Base-by-base conservation (phyloP, 306 rosid genomes). In the Argentina anserina region DNA sequence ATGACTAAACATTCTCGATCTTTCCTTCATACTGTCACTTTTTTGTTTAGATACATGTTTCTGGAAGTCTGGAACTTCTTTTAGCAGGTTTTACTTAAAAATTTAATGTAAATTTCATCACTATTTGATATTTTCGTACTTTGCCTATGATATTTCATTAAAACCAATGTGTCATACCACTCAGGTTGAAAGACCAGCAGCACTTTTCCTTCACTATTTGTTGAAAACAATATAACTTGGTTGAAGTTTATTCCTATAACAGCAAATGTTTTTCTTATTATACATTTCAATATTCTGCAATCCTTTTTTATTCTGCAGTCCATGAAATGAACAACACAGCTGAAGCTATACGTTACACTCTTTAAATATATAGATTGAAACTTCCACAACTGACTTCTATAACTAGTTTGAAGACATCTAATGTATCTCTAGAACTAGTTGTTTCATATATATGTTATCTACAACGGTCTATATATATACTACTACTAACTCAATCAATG, bases 241-340 rank as follows among this genome's bases (percentile, higher is more conserved):
- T n/a, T n/a, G n/a, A n/a, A n/a, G n/a, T n/a, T n/a, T n/a, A n/a
- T 34, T 62, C 39, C 67, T 62, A 62, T 33, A 62, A 9, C 67
- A 62, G 6, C 14, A 62, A 34, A 62, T 31, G 13, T 20, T 60
- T 59, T 29, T 29, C 31, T 2, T 60, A 7, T 60, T 14, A 3
- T 14, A 13, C 14, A 50, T 50, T 50, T n/a, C 56, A 50, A 20
- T n/a, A n/a, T 50, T 50, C 55, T 49, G 52, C 52, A 46, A n/a
- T 47, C 65, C 5, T 31, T 26, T 26, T 56, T 2, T 21, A 56
- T 25, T 56, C 20, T 56, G 63, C 36, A 58, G 37, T 55, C 63
- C 63, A 56, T 56, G 63, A 26, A 56, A 26, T 29, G 37, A 58
- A 20, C 64, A 58, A 55, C 10, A 59, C 4, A 28, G 11, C 37